Evolutionary conservation across 2,329 filamentous ascomycete species (phyloP), one percentile per base, ranked within the genome.

Genomic region (Calonectria fujianensis): DNA sequence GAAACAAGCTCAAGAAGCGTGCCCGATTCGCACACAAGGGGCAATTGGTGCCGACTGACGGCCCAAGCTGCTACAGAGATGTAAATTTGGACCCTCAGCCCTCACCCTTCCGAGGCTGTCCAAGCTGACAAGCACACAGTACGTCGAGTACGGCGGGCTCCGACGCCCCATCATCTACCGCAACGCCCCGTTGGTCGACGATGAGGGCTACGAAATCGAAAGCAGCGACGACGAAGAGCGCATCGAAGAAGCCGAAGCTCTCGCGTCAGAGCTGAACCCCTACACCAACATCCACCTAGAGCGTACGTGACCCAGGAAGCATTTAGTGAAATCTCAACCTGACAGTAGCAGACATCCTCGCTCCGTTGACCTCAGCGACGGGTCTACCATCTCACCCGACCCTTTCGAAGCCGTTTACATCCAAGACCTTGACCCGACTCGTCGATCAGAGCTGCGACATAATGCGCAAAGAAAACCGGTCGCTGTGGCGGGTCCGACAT

Each of bases 161-260:
- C 88, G 90, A 73, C 90, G 95, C 82, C 89, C 92, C 70, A 95
- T 96, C 78, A 92, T 97, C 76, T 91, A 92, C 83, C 91, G 91
- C 78, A 96, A 96, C 79, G 93, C 94, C 7, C 90, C 91, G 14
- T 88, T 94, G 61, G 87, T 94, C 77, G 94, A 96, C 85, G 92
- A 95, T 59, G 94, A 96, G 79, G 94, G 94, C 76, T 95, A 94
- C 82, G 92, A 95, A 76, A 87, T 95, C 70, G 93, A 95, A 52
- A 93, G 91, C 82, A 92, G 93, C 75, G 93, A 95, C 74, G 93
- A 94, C 75, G 91, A 94, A 72, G 91, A 93, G 52, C 90, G 89
- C 72, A 84, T 91, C 29, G 89, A 90, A 76, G 91, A 93, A 64
- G 92, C 92, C 52, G 86, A 91, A 64, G 88, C 91, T 59, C 86